Base-by-base conservation (phyloP, 2,329 filamentous ascomycete species). In the Monilinia aucupariae region DNA sequence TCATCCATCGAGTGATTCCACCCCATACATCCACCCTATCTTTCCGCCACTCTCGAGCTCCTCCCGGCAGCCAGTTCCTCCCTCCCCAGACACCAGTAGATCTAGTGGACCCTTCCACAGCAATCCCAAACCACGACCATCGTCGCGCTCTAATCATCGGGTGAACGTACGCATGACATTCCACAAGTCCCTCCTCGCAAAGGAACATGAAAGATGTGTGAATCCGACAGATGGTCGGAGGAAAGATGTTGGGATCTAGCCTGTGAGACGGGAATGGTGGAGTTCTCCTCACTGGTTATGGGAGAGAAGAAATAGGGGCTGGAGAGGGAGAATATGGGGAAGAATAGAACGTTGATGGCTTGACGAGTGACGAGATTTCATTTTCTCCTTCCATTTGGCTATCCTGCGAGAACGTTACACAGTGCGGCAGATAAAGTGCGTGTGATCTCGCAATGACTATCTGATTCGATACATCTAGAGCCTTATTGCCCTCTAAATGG, bases 191-290 rank as follows among this genome's bases (percentile, higher is more conserved):
- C 2, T 30, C 3, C 22, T 60, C 7, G 58, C 58, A 6, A 9
- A 30, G 6, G 48, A 41, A 37, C 52, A 52, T 25, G 48, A 34
- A 10, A 17, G 12, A 4, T 52, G 15, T 45, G 48, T 45, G 9
- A 51, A 50, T 3, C 58, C 58, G 9, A 30, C 6, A 6, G 27
- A 4, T 25, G 4, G 8, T 17, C 2, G 58, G 58, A 43, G 47
- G 52, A 17, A 43, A 15, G 8, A 13, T 52, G 3, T 30, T 60
- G 25, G 25, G 34, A 60, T 52, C 32, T 60, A n/a, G 58, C 58
- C 15, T 60, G 58, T 52, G 58, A 48, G 15, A 60, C 58, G 13
- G 58, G 58, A n/a, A 17, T 52, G 25, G 34, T 60, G 17, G 25
- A 9, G 13, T 45, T 43, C 43, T 27, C 12, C 0, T 45, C 17